phyloP scores from a whole-genome alignment of 371 early-diverging fungal species.

The Circinella minor region DNA sequence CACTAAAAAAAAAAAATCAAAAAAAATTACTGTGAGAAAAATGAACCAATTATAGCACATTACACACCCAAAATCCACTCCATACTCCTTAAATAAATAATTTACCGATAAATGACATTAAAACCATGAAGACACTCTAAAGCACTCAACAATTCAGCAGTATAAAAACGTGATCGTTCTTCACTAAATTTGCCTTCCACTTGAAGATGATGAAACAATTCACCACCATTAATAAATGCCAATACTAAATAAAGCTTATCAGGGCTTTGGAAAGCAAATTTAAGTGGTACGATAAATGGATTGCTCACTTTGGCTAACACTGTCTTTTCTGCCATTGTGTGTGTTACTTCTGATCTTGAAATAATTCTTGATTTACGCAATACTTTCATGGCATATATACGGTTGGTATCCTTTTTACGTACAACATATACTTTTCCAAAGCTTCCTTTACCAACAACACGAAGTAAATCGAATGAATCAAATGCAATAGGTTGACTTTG shows the following conservation, averaged over 20 bases:
- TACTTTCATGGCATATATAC: conserved; percentile 98
- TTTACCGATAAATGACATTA: conserved; percentile 83
- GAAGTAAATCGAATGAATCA: conserved; percentile 93
- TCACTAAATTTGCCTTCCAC: conserved; percentile 76
- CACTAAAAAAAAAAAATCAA: conserved; percentile 66
- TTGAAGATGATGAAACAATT: conserved; percentile 91
- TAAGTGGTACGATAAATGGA: conserved; percentile 89
- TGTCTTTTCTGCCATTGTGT: conserved; percentile 90
- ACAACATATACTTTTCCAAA: conserved; percentile 99
- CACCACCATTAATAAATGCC: conserved; percentile 95
- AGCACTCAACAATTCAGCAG: conserved; percentile 78
- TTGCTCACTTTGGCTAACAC: conserved; percentile 84
- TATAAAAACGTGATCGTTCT: conserved; percentile 71
- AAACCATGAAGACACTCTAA: conserved; percentile 89
- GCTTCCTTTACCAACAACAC: conserved; percentile 94
- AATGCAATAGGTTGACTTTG: conserved; percentile 73
- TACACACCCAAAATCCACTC: neutral
- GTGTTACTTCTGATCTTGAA: conserved; percentile 86
- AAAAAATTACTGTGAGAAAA: neutral
- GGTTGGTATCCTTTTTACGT: conserved; percentile 90
- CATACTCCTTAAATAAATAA: neutral
- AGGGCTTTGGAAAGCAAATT: conserved; percentile 87
- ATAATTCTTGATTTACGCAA: conserved; percentile 94
- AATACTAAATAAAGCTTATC: conserved; percentile 90
- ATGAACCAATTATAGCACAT: neutral